Evolutionary conservation across 1,139 yeast species (phyloP), one percentile per base, ranked within the genome.

Genomic region (Maudiozyma humilis): DNA sequence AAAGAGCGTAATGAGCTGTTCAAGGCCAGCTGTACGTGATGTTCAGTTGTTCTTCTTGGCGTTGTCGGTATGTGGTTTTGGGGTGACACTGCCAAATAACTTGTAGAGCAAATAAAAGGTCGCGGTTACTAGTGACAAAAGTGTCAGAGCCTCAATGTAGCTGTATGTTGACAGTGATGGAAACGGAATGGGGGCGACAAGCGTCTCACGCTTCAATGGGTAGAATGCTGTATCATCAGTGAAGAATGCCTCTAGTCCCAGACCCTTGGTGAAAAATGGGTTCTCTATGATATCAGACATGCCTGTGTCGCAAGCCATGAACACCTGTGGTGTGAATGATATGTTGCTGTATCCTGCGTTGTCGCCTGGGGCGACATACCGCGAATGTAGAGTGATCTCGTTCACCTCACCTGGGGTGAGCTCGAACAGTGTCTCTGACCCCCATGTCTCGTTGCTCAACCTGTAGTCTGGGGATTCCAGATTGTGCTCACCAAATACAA

Each of bases 401-500:
- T 47, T 59, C 27, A 48, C 39, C 36, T 34, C 46, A 13, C 58
- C 57, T 17, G 65, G 53, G 27, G 53, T 52, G 15, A 72, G 52
- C 40, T 60, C 62, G 23, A 73, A 63, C 25, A 73, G 49, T 4
- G 66, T 64, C 44, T 68, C 70, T 33, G 71, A 70, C 42, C 79
- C 79, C 69, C 72, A 71, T 16, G 67, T 59, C 2, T 55, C 50
- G 5, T 48, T 43, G 14, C 30, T 27, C 4, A 70, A 64, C 34
- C 66, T 65, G 70, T 76, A 76, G 23, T 63, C 69, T 3, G 81
- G 80, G 19, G 70, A 68, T 44, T 67, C 71, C 27, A 67, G 44
- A 45, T 66, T 68, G 31, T 52, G 51, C 37, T 63, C 64, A n/a
- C 71, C 71, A 57, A 61, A 64, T 12, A 66, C 46, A 10, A 49